Conservation (phyloP, 129 eudicot species). For the Sambucus nigra region DNA sequence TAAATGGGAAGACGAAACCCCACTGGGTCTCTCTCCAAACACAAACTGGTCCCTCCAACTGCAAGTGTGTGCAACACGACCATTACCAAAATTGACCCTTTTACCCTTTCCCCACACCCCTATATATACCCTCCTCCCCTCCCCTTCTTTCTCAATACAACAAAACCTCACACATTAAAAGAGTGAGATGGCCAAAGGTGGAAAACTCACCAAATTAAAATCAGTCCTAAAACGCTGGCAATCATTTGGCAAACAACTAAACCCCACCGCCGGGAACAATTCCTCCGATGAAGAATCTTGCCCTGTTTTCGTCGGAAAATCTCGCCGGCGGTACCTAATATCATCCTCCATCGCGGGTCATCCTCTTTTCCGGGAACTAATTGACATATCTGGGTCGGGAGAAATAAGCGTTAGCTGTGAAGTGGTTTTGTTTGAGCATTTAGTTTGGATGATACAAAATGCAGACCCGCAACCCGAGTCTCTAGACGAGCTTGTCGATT, state of each 20-base stretch:
- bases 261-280: constrained; percentile 19
- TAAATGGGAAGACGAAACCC: too few relatives aligned
- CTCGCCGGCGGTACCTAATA: too few relatives aligned
- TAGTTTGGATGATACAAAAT: constrained; percentile 77
- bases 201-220: constrained; percentile 48
- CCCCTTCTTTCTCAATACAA: background rate
- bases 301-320: constrained; percentile 68
- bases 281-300: constrained; percentile 13
- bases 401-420: too few relatives aligned
- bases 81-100: too few relatives aligned
- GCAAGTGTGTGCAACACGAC: too few relatives aligned
- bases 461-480: constrained; percentile 74
- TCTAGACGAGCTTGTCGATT: constrained; percentile 46
- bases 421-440: constrained; percentile 70
- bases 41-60: too few relatives aligned
- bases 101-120: background rate
- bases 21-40: too few relatives aligned
- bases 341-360: too few relatives aligned
- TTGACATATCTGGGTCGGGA: too few relatives aligned
- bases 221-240: constrained; percentile 57
- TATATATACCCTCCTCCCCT: background rate
- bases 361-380: too few relatives aligned
- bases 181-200: constrained; percentile 49
- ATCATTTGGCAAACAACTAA: constrained; percentile 39
- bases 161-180: too few relatives aligned